Evolutionary conservation across 805 yeast species (phyloP), one percentile per base, ranked within the genome.

Genomic region (Cyberlindnera samutprakarnensis): DNA sequence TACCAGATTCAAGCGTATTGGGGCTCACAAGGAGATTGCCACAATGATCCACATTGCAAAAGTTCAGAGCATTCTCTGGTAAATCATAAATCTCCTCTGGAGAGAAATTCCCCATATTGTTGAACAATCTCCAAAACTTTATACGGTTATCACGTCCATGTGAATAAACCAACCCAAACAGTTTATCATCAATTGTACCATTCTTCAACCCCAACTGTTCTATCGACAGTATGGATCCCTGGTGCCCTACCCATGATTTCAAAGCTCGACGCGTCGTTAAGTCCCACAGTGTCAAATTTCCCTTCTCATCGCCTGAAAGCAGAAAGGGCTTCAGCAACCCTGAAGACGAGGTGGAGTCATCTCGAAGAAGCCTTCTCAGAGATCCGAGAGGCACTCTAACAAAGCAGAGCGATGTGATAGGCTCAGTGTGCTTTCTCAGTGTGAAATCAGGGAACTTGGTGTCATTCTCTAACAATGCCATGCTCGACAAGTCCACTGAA

Each of bases 21-120:
- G 94, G 86, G 1, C 83, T 70, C 1, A 78, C 48, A 17, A 73
- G 35, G 11, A 41, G 42, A 12, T 56, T 48, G 1, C 51, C 49
- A 7, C 30, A 33, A 13, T 68, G 53, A 5, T 66, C 76, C n/a
- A 78, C 74, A 33, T 76, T 74, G 43, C 86, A 70, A 52, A 78
- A 85, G 44, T 82, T 84, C 41, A 85, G 57, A 4, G 84, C 64
- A 51, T 85, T 85, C 26, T 81, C 80, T 6, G 87, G 87, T 42
- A 80, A 62, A 13, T 69, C 65, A 38, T 68, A 64, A 1, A 60
- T 51, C n/a, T 25, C 32, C 6, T 23, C 36, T 19, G 26, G 25
- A 4, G 22, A 11, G 16, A 40, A 24, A 2, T 8, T 10, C 2
- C 43, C 40, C 3, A 14, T 6, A 2, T 25, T 27, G 15, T 46